A percentile compares a stretch with the other conserved stretches of the same genome.
Evolutionary conservation across 306 rosid species (phyloP).

Genomic region (Dryas octopetala): DNA sequence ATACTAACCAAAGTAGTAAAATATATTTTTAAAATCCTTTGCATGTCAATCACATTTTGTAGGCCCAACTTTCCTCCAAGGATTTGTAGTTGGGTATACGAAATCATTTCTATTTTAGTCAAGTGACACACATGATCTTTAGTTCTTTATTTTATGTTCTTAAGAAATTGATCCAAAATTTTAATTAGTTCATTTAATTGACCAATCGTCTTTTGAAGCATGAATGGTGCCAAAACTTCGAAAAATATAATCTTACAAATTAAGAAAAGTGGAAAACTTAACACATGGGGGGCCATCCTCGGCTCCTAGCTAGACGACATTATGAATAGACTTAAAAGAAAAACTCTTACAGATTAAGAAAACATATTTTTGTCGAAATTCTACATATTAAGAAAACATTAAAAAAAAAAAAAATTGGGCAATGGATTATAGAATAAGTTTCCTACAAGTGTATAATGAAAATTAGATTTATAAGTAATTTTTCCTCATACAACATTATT

Average conservation of each 20-base stretch:
- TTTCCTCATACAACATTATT: not conserved
- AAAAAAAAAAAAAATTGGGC: not conserved
- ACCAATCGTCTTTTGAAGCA: too few relatives aligned
- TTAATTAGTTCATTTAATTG: too few relatives aligned
- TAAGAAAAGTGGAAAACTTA: not conserved
- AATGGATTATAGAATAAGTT: not conserved
- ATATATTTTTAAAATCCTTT: not conserved
- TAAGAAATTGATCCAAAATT: too few relatives aligned
- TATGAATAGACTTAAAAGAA: not conserved
- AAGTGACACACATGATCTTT: not conserved
- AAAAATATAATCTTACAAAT: not conserved
- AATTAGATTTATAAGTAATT: too few relatives aligned
- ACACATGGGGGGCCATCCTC: not conserved
- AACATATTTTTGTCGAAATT: too few relatives aligned
- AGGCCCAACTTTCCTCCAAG: not conserved
- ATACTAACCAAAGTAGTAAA: not conserved
- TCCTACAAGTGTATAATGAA: too few relatives aligned
- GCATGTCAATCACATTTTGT: not conserved
- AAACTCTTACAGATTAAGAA: not conserved
- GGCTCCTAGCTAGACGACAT: not conserved
- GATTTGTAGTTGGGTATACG: not conserved
- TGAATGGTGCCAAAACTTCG: not conserved
- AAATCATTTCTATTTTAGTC: not conserved
- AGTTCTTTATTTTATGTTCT: too few relatives aligned
- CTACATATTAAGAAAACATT: too few relatives aligned